Evolutionary conservation across 2,329 filamentous ascomycete genomes (phyloP).

Genomic region (Ceratocystis cacaofunesta): DNA sequence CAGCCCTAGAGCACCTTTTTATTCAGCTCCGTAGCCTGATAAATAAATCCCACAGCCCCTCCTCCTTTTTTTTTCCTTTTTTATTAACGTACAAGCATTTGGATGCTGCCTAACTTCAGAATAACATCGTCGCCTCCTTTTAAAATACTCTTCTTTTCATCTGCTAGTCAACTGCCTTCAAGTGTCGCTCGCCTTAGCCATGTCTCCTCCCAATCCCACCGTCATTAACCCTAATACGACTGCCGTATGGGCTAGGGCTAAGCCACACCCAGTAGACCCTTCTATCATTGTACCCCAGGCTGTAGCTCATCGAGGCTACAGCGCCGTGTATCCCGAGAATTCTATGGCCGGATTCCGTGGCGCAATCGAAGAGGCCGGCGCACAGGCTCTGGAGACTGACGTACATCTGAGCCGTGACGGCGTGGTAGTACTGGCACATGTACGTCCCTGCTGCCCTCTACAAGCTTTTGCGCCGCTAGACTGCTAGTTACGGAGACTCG

Average conservation of each 20-base stretch:
- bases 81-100: too few species aligned
- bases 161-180: neutral
- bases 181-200: neutral
- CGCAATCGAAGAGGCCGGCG: conserved; percentile 52
- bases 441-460: conserved; percentile 26
- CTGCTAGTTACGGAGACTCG: neutral
- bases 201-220: neutral
- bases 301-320: conserved; percentile 69
- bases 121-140: too few species aligned
- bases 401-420: conserved; percentile 69
- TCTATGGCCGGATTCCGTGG: conserved; percentile 63
- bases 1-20: neutral
- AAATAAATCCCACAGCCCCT: too few species aligned
- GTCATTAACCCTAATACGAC: neutral
- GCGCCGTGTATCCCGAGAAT: conserved; percentile 69
- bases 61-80: too few species aligned
- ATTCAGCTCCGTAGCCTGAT: neutral
- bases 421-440: conserved; percentile 73
- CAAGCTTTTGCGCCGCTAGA: too few species aligned
- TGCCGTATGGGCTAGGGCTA: conserved; percentile 26
- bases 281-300: conserved; percentile 43
- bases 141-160: neutral
- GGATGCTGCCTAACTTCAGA: too few species aligned
- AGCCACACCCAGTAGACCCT: conserved; percentile 18
- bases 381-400: conserved; percentile 78